These are phyloP conservation scores for Daldinia concentrica DNA, from an alignment of 495 filamentous ascomycete species.

Conservation along the genomic window DNA sequence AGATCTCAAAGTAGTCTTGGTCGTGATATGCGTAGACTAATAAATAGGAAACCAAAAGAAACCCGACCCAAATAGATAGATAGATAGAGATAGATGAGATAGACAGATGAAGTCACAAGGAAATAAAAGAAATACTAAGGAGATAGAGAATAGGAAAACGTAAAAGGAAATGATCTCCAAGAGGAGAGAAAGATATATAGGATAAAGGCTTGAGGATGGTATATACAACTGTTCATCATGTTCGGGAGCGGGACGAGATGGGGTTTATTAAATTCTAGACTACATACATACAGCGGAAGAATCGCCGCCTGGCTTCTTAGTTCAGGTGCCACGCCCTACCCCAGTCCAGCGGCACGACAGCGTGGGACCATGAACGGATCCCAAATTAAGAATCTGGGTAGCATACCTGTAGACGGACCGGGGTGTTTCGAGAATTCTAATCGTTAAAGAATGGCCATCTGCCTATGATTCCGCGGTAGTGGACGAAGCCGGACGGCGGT, in stretches of 20 bases:
- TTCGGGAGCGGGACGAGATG: conserved; percentile 34
- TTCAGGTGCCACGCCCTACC: conserved; percentile 36
- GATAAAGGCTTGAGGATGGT: conserved; percentile 42
- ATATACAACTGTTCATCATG: conserved; percentile 37
- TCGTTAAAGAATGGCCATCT: conserved; percentile 27
- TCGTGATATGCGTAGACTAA: conserved; percentile 42
- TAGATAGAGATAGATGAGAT: conserved; percentile 32
- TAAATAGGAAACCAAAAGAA: conserved; percentile 47
- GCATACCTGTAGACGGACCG: conserved; percentile 12
- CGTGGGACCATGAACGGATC: conserved; percentile 30
- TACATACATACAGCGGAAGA: conserved; percentile 9
- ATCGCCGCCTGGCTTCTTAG: conserved; percentile 21
- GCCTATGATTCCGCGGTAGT: conserved; percentile 36
- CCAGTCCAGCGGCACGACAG: conserved; percentile 43
- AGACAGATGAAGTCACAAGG: conserved; percentile 32
- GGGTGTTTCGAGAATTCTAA: conserved; percentile 13
- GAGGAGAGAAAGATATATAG: conserved; percentile 39
- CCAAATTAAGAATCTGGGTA: conserved; percentile 32
- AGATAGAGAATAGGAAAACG: conserved; percentile 48
- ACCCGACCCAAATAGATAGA: conserved; percentile 37
- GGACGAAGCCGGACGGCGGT: conserved; percentile 21
- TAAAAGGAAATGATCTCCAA: conserved; percentile 47
- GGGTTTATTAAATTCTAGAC: conserved; percentile 37
- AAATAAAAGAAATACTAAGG: conserved; percentile 45
- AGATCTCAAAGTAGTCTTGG: conserved; percentile 33